phyloP scores from a whole-genome alignment of 1,284 basidiomycete genomes.

The Pulveroboletus sp. region DNA sequence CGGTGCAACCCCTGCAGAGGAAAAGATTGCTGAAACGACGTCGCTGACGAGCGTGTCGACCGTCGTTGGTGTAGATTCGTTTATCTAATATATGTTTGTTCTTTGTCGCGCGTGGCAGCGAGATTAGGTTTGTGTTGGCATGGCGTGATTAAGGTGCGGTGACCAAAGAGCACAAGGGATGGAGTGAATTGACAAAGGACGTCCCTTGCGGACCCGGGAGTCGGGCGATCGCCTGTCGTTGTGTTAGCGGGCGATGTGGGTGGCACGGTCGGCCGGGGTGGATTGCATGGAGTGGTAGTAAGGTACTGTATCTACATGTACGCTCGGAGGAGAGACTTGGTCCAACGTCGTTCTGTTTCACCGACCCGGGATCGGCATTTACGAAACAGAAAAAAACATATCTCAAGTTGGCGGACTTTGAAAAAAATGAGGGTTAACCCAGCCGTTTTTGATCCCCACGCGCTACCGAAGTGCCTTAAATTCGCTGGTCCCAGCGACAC shows the following conservation, averaged over 20 bases:
- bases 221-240: slow-evolving; percentile 12
- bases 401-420: slow-evolving; percentile 37
- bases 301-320: not conserved
- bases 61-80: slow-evolving; percentile 26
- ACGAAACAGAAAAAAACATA: slow-evolving; percentile 28
- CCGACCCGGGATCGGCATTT: slow-evolving; percentile 25
- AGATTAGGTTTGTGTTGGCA: slow-evolving; percentile 18
- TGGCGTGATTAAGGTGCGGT: slow-evolving; percentile 14
- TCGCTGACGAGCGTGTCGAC: slow-evolving; percentile 17
- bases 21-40: slow-evolving; percentile 25
- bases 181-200: slow-evolving; percentile 24
- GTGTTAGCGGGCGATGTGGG: not conserved
- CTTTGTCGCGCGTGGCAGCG: slow-evolving; percentile 9
- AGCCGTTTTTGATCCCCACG: slow-evolving; percentile 54
- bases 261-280: not conserved
- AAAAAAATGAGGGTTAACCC: slow-evolving; percentile 58
- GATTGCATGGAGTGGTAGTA: not conserved
- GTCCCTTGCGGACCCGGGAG: slow-evolving; percentile 21
- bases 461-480: slow-evolving; percentile 43
- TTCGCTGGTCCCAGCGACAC: slow-evolving; percentile 37
- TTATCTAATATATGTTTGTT: slow-evolving; percentile 18
- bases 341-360: slow-evolving; percentile 11
- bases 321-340: too few relatives aligned
- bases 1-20: slow-evolving; percentile 18
- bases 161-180: slow-evolving; percentile 26